Evolutionary conservation across 441 rosid species (phyloP), one percentile per base, ranked within the genome.

Genomic region (Brassica hybrid): DNA sequence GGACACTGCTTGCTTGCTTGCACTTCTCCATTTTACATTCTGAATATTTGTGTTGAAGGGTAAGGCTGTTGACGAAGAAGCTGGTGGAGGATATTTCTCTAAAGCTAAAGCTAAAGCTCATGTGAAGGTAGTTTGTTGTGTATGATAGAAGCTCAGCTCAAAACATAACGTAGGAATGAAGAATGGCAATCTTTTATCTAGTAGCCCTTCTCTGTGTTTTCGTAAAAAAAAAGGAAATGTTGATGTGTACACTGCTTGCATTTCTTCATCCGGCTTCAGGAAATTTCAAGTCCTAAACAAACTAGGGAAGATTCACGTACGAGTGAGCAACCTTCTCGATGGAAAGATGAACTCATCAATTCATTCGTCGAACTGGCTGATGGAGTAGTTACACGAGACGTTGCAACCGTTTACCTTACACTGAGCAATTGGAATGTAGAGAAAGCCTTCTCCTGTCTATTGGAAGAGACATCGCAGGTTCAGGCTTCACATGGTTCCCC

Each of bases 401-500:
- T 11, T 3, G 68, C 76, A 61, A 27, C 13, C 2, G 2, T 0
- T 65, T 65, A 3, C 77, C 77, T 65, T 23, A 38, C n/a, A 6
- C 1, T 1, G 17, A 23, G 19, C 18, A 56, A 38, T 1, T 3
- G 70, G 56, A 5, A 74, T 65, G 16, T 66, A 36, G 1, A 14
- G 8, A 3, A 6, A 10, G 78, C 72, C 54, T 1, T 57, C 6
- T 1, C 1, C 60, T 8, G 1, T 73, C 14, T n/a, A 21, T 1
- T 56, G 0, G 18, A 60, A 13, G 65, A 60, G 13, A 12, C 36
- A 60, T 14, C 41, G 67, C 57, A 59, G 66, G 30, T 58, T 58
- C 25, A 59, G 41, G 66, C 66, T 59, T 59, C 41, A 59, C 65
- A 19, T 36, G 60, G 73, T 57, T 21, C 62, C 30, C 62, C 14